Percentiles rank a stretch among this genome's conserved stretches.
phyloP scores from a whole-genome alignment of 106 monocot species.

The Narthecium ossifragum region DNA sequence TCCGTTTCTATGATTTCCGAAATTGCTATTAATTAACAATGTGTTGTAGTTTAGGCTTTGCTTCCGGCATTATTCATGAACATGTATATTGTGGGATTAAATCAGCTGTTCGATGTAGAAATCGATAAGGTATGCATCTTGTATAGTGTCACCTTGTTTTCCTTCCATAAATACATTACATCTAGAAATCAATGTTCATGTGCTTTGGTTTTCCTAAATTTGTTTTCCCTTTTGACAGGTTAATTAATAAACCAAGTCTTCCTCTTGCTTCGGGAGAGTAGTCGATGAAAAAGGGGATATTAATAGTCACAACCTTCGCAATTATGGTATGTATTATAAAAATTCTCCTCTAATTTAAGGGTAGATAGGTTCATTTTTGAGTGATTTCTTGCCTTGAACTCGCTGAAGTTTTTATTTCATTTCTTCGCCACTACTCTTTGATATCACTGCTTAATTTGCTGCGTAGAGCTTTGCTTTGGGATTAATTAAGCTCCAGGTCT shows the following conservation, averaged over 20 bases:
- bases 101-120: slow-evolving; percentile 46
- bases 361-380: too few species aligned
- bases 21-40: too few species aligned
- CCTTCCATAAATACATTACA: too few species aligned
- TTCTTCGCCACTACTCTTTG: background rate
- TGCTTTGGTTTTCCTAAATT: too few species aligned
- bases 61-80: slow-evolving; percentile 46
- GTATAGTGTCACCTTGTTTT: too few species aligned
- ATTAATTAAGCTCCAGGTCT: slow-evolving; percentile 33
- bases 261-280: slow-evolving; percentile 42
- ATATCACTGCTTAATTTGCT: background rate
- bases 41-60: slow-evolving; percentile 28
- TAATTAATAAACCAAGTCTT: slow-evolving; percentile 46
- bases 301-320: slow-evolving; percentile 11
- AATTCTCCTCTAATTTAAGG: background rate
- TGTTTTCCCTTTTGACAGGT: background rate
- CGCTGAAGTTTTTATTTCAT: too few species aligned
- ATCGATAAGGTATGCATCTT: slow-evolving; percentile 43
- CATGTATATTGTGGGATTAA: slow-evolving; percentile 46
- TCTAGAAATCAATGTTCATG: too few species aligned
- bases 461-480: slow-evolving; percentile 44
- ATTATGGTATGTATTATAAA: slow-evolving; percentile 19
- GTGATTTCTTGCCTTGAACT: too few species aligned
- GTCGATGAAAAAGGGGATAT: slow-evolving; percentile 20
- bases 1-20: too few species aligned